These are phyloP conservation scores for Ilex asprella DNA, from an alignment of 257 asterid species.

Conservation along the genomic window DNA sequence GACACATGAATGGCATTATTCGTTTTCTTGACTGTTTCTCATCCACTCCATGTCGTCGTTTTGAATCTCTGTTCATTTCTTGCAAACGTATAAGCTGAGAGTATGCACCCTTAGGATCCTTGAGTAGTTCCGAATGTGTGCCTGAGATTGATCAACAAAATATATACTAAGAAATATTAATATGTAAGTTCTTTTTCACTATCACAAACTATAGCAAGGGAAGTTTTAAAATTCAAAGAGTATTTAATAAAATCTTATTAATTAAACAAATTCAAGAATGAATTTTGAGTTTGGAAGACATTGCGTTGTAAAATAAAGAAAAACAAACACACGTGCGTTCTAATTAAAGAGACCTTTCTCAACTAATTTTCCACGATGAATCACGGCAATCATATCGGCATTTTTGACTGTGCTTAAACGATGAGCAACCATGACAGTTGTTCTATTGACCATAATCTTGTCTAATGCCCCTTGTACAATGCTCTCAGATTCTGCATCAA, in stretches of 20 bases:
- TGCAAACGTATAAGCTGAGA: slow-evolving; percentile 53
- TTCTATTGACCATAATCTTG: slow-evolving; percentile 75
- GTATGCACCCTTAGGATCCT: slow-evolving; percentile 47
- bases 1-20: slow-evolving; percentile 29
- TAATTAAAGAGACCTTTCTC: slow-evolving; percentile 47
- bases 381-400: slow-evolving; percentile 74
- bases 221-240: background rate
- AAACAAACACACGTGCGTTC: too few relatives aligned
- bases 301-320: too few relatives aligned
- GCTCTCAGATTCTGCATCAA: slow-evolving; percentile 87
- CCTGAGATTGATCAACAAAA: slow-evolving; percentile 28
- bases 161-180: background rate
- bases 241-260: too few relatives aligned
- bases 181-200: too few relatives aligned
- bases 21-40: slow-evolving; percentile 57
- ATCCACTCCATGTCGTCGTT: slow-evolving; percentile 28
- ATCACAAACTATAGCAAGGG: background rate
- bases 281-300: too few relatives aligned
- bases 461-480: slow-evolving; percentile 83
- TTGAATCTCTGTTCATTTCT: slow-evolving; percentile 34
- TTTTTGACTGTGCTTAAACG: slow-evolving; percentile 73
- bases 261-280: too few relatives aligned
- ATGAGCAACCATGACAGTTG: slow-evolving; percentile 79
- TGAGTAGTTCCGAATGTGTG: slow-evolving; percentile 34
- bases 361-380: slow-evolving; percentile 68